Percentiles rank a stretch among this genome's conserved stretches.
phyloP scores from a whole-genome alignment of 495 filamentous ascomycete genomes.

The Ramalina peruviana region DNA sequence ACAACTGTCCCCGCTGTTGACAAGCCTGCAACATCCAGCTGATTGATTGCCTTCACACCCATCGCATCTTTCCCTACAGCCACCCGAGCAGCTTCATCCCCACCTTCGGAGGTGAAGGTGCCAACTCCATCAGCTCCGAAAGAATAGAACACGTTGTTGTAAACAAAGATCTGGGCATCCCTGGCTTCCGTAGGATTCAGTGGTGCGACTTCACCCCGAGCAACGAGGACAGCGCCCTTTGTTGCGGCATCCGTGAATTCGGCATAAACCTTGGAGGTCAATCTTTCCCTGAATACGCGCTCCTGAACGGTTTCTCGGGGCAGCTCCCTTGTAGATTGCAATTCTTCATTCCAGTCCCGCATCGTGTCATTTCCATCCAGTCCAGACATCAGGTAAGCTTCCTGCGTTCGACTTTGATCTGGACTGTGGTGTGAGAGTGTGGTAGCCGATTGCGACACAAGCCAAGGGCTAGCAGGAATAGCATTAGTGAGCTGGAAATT shows the following conservation, averaged over 20 bases:
- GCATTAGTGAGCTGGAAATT: slow-evolving; percentile 93
- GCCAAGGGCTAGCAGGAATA: slow-evolving; percentile 84
- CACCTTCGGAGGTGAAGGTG: slow-evolving; percentile 91
- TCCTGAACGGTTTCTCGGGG: slow-evolving; percentile 89
- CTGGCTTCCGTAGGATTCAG: slow-evolving; percentile 86
- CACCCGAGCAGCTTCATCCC: slow-evolving; percentile 91
- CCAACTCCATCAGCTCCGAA: slow-evolving; percentile 96
- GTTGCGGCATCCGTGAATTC: slow-evolving; percentile 95
- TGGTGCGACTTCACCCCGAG: slow-evolving; percentile 85
- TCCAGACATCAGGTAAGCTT: slow-evolving; percentile 78
- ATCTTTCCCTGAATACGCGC: slow-evolving; percentile 84
- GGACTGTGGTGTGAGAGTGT: slow-evolving; percentile 55
- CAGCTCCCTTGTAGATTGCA: slow-evolving; percentile 89
- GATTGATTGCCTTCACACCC: slow-evolving; percentile 88
- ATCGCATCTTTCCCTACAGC: slow-evolving; percentile 94
- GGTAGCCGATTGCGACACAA: slow-evolving; percentile 55
- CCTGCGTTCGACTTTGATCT: slow-evolving; percentile 81
- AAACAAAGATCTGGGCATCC: slow-evolving; percentile 97
- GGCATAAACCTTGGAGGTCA: slow-evolving; percentile 90
- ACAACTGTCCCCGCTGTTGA: slow-evolving; percentile 94
- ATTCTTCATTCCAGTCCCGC: slow-evolving; percentile 98
- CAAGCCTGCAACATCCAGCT: slow-evolving; percentile 85
- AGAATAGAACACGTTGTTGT: slow-evolving; percentile 99
- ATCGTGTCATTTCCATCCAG: slow-evolving; percentile 87
- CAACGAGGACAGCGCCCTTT: slow-evolving; percentile 84